phyloP scores from a whole-genome alignment of 192 early-diverging fungal species.

The Glomus cerebriforme region DNA sequence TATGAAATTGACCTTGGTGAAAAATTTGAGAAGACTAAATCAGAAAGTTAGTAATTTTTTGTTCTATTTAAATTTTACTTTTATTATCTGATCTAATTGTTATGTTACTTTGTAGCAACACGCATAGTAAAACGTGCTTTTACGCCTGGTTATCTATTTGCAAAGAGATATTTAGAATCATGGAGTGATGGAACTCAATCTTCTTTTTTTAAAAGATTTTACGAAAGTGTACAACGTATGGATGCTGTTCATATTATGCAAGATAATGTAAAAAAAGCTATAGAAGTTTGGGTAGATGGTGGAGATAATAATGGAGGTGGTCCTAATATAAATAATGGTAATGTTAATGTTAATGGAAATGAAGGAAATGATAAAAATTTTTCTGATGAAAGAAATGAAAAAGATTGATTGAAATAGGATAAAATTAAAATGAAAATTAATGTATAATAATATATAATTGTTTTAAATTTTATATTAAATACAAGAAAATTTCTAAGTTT shows the following conservation, averaged over 20 bases:
- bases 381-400: not conserved
- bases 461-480: no score
- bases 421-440: not conserved
- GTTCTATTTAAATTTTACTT: not conserved
- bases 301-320: not conserved
- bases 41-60: constrained; percentile 32
- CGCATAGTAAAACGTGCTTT: constrained; percentile 38
- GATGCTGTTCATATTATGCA: constrained; percentile 44
- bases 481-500: no score
- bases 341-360: not conserved
- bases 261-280: constrained; percentile 35
- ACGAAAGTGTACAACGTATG: constrained; percentile 39
- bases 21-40: constrained; percentile 28
- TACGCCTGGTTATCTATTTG: constrained; percentile 37
- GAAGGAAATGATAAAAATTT: not conserved
- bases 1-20: constrained; percentile 41
- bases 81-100: not conserved
- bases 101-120: constrained; percentile 22
- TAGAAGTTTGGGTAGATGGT: constrained; percentile 25
- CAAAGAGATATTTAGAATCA: constrained; percentile 39
- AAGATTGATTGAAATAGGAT: not conserved
- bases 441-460: no score
- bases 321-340: not conserved
- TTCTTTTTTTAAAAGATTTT: constrained; percentile 44
- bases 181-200: constrained; percentile 48